phyloP scores from a whole-genome alignment of 768 basidiomycete genomes.

The Leccinum subgranulosum region DNA sequence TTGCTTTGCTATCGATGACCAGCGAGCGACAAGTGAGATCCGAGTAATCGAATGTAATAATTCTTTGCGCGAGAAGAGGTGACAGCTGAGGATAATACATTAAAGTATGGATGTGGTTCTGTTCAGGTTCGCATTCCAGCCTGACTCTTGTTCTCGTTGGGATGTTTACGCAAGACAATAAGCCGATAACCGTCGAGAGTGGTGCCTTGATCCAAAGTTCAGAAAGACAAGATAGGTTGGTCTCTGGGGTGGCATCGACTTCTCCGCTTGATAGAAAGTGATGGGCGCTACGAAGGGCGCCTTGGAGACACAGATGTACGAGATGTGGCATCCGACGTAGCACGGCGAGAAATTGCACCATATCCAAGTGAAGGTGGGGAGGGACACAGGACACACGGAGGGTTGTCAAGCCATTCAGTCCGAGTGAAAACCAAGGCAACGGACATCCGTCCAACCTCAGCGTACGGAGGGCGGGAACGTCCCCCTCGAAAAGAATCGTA shows the following conservation, averaged over 20 bases:
- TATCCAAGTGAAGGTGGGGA: slow-evolving; percentile 20
- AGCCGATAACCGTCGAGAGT: slow-evolving; percentile 1
- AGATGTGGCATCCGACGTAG: slow-evolving; percentile 35
- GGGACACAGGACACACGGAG: slow-evolving; percentile 31
- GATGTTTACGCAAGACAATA: slow-evolving; percentile 7
- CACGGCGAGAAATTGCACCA: slow-evolving; percentile 28
- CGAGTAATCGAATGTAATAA: background rate
- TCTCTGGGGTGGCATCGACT: background rate
- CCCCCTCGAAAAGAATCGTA: background rate
- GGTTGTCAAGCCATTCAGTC: slow-evolving; percentile 27
- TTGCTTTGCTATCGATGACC: background rate
- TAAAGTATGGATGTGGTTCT: background rate
- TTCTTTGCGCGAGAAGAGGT: background rate
- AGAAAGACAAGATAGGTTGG: slow-evolving; percentile 1
- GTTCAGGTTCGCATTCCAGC: background rate
- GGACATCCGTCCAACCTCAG: background rate
- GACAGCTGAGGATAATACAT: background rate
- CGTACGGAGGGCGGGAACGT: background rate
- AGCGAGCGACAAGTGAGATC: background rate
- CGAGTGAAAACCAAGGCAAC: background rate
- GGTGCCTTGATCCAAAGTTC: slow-evolving; percentile 5
- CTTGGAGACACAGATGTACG: slow-evolving; percentile 31
- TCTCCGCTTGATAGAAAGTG: background rate
- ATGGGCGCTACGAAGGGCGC: slow-evolving; percentile 21
- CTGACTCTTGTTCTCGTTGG: background rate